Evolutionary conservation across 2,329 filamentous ascomycete species (phyloP), one percentile per base, ranked within the genome.

Genomic region (Eurotiales sp.): DNA sequence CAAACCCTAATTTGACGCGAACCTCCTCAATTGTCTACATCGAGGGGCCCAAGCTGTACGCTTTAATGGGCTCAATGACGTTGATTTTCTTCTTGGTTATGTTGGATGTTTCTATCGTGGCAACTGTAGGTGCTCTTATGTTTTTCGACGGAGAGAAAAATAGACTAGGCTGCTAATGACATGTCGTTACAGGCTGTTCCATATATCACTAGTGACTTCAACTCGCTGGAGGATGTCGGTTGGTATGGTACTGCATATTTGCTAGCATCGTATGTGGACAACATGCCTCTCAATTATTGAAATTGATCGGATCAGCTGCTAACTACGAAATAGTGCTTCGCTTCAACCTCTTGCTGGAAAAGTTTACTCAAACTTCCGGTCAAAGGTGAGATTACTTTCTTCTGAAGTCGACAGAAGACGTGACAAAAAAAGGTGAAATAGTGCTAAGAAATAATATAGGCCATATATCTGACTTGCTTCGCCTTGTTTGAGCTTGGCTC

Each of bases 81-180:
- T 52, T 74, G 4, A 69, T 67, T 5, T 68, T 69, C 22, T 78
- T 78, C 53, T 58, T 77, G 25, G 70, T 76, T 59, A 61, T 79
- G 56, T 55, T 81, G 7, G 78, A 81, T 54, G 73, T 70, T 43
- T 77, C 77, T 3, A 79, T 81, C 50, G 70, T 81, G 54, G 67
- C 71, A n/a, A 81, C 78, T 4, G 78, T 67, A 48, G 17, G 50
- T 30, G 8, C 3, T 4, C 17, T 32, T 4, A 10, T 11, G n/a
- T n/a, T n/a, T 5, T 17, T 8, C 3, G 3, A 19, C 11, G 11
- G 30, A 37, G 12, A 23, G 14, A 46, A 15, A 23, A 34, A 15
- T 22, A 15, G n/a, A 15, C 8, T 15, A 8, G 11, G 17, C 51
- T 52, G 12, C 48, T 6, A 30, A 4, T 22, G 27, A 49, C n/a